Base-by-base conservation (phyloP, 495 filamentous ascomycete species). In the Daldinia loculata region DNA sequence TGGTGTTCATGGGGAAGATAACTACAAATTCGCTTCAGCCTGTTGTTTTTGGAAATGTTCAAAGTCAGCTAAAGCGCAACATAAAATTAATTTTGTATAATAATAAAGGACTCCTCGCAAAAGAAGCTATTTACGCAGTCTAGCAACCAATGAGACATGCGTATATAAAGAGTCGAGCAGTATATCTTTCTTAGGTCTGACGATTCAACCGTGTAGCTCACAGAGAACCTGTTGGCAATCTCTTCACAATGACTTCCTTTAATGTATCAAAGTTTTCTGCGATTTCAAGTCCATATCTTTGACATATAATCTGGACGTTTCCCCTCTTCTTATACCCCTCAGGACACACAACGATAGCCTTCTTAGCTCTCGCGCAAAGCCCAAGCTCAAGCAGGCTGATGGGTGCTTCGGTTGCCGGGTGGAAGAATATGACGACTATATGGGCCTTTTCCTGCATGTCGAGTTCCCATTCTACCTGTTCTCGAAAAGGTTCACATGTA, bases 391-490 rank as follows among this genome's bases (percentile, higher is more conserved):
- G 61, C 69, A 89, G 67, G 39, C 80, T 85, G 8, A 89, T 78
- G 2, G 85, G 83, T 11, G 84, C 82, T 39, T 67, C 60, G 0
- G 84, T 83, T 8, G 56, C 74, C 0, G 80, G 77, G 38, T 86
- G 82, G 51, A 88, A 89, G 71, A 84, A 89, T 29, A 90, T 63
- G 7, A 84, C 84, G 6, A 89, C 79, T 17, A 89, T 58, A 62
- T 87, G 83, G 6, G 84, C 85, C 0, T 48, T 60, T 43, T 86
- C 84, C 61, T 86, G 82, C 74, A 80, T 85, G 19, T 85, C 79
- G 9, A 90, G 78, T 76, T 91, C 87, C 87, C 87, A 90, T 39
- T 83, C 77, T 0, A 88, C 85, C 74, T 90, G 88, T 65, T 84
- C 74, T 1, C 74, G 71, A 68, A 85, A 89, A 0, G 79, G 81